Conservation (phyloP, 768 basidiomycete genomes). For the Antrodiella citrinella region DNA sequence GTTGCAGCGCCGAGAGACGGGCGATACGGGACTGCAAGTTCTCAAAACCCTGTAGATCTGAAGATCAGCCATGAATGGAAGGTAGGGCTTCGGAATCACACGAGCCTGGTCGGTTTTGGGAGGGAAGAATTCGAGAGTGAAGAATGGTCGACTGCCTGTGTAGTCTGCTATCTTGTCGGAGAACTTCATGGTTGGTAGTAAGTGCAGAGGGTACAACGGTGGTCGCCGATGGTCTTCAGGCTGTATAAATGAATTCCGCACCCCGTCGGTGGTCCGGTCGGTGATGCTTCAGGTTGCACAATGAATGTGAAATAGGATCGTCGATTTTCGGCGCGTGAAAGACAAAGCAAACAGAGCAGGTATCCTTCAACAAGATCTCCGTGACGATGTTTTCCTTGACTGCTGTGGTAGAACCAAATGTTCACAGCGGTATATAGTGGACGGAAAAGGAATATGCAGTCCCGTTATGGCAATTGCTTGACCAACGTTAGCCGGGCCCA, state of each 20-base stretch:
- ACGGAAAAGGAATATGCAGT: neutral
- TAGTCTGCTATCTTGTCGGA: conserved; percentile 54
- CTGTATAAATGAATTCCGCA: no score
- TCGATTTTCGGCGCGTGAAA: no score
- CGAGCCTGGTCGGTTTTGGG: conserved; percentile 84
- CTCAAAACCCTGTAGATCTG: conserved; percentile 63
- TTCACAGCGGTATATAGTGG: no score
- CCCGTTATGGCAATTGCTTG: neutral
- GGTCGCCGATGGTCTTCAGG: neutral
- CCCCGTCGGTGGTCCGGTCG: no score
- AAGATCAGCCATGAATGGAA: conserved; percentile 4
- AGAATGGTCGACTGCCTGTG: conserved; percentile 54
- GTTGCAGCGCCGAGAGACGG: conserved; percentile 66
- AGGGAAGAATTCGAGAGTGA: conserved; percentile 95
- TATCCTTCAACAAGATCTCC: no score
- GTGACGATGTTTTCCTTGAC: no score
- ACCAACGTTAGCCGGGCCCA: neutral
- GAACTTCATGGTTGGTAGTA: conserved; percentile 50
- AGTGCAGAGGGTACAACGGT: neutral
- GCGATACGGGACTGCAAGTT: conserved; percentile 86
- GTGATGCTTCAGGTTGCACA: no score
- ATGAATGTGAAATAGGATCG: no score
- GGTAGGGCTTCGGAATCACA: neutral
- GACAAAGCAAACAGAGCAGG: neutral
- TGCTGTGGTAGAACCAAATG: no score